These are phyloP conservation scores for Kodamaea laetipori DNA, from an alignment of 805 yeast species.

Conservation along the genomic window DNA sequence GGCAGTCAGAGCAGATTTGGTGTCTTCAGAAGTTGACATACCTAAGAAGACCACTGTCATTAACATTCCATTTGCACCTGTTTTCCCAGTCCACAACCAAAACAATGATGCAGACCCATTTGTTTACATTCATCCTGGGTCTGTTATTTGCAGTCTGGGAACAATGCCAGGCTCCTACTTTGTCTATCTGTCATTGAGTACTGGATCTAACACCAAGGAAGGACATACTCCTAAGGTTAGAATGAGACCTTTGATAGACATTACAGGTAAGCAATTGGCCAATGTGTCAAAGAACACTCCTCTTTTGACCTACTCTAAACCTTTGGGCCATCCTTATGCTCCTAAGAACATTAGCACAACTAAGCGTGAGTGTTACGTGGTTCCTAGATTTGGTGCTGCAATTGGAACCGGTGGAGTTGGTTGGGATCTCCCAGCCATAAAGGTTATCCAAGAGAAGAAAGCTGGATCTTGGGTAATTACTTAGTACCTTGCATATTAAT, in stretches of 20 bases:
- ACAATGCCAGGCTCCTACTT: conserved; percentile 77
- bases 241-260: conserved; percentile 75
- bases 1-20: conserved; percentile 78
- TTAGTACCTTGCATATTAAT: neutral
- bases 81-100: conserved; percentile 48
- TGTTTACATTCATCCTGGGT: conserved; percentile 80
- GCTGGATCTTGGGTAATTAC: conserved; percentile 66
- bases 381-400: conserved; percentile 86
- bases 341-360: conserved; percentile 67
- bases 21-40: conserved; percentile 61
- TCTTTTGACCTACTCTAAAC: conserved; percentile 82
- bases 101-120: conserved; percentile 45
- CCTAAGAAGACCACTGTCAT: conserved; percentile 59
- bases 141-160: conserved; percentile 62
- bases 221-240: conserved; percentile 51
- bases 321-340: conserved; percentile 86
- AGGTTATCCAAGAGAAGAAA: conserved; percentile 69
- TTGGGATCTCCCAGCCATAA: conserved; percentile 83
- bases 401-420: conserved; percentile 84
- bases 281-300: conserved; percentile 75
- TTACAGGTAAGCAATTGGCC: conserved; percentile 72
- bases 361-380: conserved; percentile 83
- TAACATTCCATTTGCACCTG: conserved; percentile 65
- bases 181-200: conserved; percentile 69
- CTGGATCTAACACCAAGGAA: conserved; percentile 48